These are phyloP conservation scores for Aspergillus pseudoviridinutans DNA, from an alignment of 2,329 filamentous ascomycete species.

Conservation along the genomic window DNA sequence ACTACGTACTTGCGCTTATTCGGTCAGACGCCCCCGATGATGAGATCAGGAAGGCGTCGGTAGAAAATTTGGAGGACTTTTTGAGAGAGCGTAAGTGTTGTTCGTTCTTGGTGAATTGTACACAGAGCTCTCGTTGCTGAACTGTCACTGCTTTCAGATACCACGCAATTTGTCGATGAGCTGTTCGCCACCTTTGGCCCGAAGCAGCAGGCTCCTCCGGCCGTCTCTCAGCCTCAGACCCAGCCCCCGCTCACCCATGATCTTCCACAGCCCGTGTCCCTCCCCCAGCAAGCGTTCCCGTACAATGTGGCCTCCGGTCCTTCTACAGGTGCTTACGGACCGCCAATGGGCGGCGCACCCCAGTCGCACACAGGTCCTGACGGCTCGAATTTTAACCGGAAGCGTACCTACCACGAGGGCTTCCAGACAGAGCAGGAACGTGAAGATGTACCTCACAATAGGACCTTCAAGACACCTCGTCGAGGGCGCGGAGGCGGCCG, in stretches of 20 bases:
- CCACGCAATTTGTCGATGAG: slow-evolving; percentile 53
- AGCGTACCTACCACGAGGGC: slow-evolving; percentile 51
- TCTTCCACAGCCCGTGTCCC: slow-evolving; percentile 17
- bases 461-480: slow-evolving; percentile 46
- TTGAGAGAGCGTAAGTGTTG: slow-evolving; percentile 47
- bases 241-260: slow-evolving; percentile 20
- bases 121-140: slow-evolving; percentile 9
- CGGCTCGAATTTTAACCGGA: slow-evolving; percentile 38
- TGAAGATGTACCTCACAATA: slow-evolving; percentile 41
- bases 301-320: slow-evolving; percentile 22
- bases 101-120: neutral
- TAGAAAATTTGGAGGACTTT: slow-evolving; percentile 57
- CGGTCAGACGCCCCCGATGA: slow-evolving; percentile 53
- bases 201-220: slow-evolving; percentile 35
- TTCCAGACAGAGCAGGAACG: slow-evolving; percentile 44
- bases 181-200: slow-evolving; percentile 50
- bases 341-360: slow-evolving; percentile 15
- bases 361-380: slow-evolving; percentile 20
- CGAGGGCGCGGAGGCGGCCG: slow-evolving; percentile 41
- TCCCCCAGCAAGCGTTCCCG: slow-evolving; percentile 16
- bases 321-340: slow-evolving; percentile 16
- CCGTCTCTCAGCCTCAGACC: slow-evolving; percentile 18
- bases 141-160: slow-evolving; percentile 35
- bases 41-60: slow-evolving; percentile 49
- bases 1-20: slow-evolving; percentile 59